Conservation (phyloP, 2,329 filamentous ascomycete genomes). For the Botryosphaeria dothidea region DNA sequence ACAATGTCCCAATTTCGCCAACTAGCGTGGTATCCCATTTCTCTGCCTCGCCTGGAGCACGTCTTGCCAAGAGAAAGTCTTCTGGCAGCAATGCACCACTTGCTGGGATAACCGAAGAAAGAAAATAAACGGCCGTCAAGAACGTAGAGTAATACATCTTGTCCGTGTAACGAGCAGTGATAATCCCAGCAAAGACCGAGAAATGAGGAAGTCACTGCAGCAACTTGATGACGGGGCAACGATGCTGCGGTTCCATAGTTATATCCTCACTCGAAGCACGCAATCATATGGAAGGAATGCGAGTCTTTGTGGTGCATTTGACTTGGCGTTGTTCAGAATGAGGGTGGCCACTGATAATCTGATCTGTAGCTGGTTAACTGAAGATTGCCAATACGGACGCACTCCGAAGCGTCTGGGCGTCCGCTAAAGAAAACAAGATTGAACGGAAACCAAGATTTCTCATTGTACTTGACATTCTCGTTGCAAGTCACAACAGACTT, state of each 20-base stretch:
- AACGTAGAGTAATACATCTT: not conserved
- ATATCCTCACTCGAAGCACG: not conserved
- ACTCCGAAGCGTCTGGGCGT: not conserved
- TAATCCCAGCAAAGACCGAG: not conserved
- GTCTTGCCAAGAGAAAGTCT: not conserved
- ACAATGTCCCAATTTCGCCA: not conserved
- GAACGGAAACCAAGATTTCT: too few relatives aligned
- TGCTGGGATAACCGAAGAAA: not conserved
- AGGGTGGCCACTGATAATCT: not conserved
- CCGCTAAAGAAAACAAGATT: not conserved
- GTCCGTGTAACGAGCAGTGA: not conserved
- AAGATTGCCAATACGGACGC: not conserved
- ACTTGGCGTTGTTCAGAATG: not conserved
- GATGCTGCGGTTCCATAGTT: not conserved
- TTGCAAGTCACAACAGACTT: not conserved
- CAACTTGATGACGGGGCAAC: conserved; percentile 18
- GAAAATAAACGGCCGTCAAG: not conserved
- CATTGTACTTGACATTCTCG: not conserved
- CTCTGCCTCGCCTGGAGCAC: not conserved
- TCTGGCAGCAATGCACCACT: not conserved
- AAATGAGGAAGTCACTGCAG: conserved; percentile 13
- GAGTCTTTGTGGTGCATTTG: not conserved
- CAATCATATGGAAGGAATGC: not conserved
- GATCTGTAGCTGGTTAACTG: not conserved
- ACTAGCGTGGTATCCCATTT: not conserved